Evolutionary conservation across 1,139 yeast species (phyloP).

Genomic region (Hanseniaspora gamundiae): DNA sequence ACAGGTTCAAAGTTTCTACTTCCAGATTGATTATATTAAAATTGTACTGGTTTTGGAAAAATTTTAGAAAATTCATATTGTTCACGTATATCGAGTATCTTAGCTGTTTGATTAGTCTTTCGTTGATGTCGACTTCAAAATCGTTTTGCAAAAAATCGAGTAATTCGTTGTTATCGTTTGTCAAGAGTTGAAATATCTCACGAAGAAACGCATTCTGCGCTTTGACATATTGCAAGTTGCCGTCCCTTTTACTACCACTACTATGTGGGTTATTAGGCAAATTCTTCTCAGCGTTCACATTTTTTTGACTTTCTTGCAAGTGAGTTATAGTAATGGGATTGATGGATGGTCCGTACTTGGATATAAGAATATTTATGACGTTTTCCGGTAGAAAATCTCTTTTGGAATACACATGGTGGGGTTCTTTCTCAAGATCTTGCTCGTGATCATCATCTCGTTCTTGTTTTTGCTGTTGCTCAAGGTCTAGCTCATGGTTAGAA

Average conservation of each 20-base stretch:
- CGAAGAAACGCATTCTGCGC: not conserved
- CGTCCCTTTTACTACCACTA: not conserved
- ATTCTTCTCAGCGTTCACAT: not conserved
- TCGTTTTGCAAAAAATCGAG: not conserved
- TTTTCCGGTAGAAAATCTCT: not conserved
- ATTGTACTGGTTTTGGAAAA: not conserved
- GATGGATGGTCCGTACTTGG: not conserved
- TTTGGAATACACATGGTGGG: not conserved
- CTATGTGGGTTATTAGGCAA: not conserved
- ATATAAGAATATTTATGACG: not conserved
- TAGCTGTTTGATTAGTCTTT: not conserved
- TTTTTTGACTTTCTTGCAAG: not conserved
- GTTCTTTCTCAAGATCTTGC: not conserved
- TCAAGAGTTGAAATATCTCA: not conserved
- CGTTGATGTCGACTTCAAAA: not conserved
- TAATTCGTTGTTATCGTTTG: not conserved
- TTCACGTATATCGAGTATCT: slow-evolving; percentile 1
- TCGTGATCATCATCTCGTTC: too few species aligned
- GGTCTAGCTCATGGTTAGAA: too few species aligned
- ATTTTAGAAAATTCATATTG: slow-evolving; percentile 1
- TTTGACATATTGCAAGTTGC: not conserved
- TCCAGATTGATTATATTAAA: not conserved
- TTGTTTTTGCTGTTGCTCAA: too few species aligned
- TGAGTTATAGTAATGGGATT: not conserved
- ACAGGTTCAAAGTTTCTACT: not conserved